Percentiles rank a stretch among this genome's conserved stretches.
These are phyloP conservation scores for Eucalyptus marginata DNA, from an alignment of 345 rosid species.

Conservation along the genomic window DNA sequence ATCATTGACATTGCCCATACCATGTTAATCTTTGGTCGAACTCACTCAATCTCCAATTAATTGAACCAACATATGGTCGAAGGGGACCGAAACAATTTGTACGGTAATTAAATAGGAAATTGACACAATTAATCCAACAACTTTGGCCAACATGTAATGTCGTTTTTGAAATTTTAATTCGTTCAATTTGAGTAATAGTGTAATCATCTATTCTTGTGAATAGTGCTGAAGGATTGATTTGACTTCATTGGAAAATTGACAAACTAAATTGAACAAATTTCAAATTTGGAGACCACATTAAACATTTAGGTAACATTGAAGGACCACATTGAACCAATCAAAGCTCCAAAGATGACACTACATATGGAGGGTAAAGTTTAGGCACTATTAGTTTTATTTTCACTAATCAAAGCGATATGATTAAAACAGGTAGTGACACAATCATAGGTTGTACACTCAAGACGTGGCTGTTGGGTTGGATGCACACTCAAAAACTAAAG, in stretches of 20 bases:
- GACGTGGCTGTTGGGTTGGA: too few relatives aligned
- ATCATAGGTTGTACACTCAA: not conserved
- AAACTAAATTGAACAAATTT: not conserved
- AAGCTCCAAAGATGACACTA: not conserved
- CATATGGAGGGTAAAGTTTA: not conserved
- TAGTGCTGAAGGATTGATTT: not conserved
- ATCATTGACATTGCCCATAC: not conserved
- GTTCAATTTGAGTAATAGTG: not conserved
- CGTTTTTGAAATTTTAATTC: rapidly evolving
- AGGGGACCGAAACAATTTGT: not conserved
- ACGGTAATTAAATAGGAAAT: not conserved
- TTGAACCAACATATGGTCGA: not conserved
- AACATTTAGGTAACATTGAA: not conserved
- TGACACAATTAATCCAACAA: not conserved
- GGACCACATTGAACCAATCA: not conserved
- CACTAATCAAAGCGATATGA: not conserved
- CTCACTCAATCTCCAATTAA: not conserved
- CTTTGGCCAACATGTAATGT: not conserved
- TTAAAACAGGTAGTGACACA: not conserved
- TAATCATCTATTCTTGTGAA: not conserved
- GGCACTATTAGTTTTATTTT: not conserved
- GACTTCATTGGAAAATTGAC: not conserved
- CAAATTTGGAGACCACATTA: not conserved
- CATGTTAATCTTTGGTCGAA: not conserved
- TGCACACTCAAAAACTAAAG: too few relatives aligned